Percentiles rank a stretch among this genome's conserved stretches.
These are phyloP conservation scores for Cochlearia excelsa DNA, from an alignment of 345 rosid species.

Conservation along the genomic window DNA sequence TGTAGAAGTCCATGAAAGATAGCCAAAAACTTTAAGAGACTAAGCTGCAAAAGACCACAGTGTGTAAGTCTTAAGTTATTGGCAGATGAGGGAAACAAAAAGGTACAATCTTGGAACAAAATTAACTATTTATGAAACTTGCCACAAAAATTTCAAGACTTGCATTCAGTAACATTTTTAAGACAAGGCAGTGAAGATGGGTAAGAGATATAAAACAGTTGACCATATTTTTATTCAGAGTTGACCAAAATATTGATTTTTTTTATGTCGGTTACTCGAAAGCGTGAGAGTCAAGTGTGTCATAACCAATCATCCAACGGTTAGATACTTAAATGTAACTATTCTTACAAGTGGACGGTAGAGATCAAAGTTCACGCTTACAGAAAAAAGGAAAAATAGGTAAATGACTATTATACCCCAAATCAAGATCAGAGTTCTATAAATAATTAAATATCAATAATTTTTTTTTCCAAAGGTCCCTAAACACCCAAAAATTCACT, in stretches of 20 bases:
- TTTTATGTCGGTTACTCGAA: background rate
- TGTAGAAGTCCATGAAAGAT: slow-evolving; percentile 13
- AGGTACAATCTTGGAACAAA: slow-evolving; percentile 24
- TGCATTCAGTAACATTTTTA: slow-evolving; percentile 5
- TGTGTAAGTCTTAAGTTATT: background rate
- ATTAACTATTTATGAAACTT: slow-evolving; percentile 23
- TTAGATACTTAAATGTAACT: too few species aligned
- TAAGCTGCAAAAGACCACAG: background rate
- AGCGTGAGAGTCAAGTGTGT: background rate
- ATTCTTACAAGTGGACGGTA: too few species aligned
- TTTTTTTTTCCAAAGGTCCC: too few species aligned
- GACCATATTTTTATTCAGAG: slow-evolving; percentile 14
- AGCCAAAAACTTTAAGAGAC: slow-evolving; percentile 12
- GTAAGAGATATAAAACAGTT: slow-evolving; percentile 27
- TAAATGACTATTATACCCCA: too few species aligned
- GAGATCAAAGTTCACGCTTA: too few species aligned
- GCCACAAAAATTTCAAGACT: background rate
- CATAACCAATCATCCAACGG: too few species aligned
- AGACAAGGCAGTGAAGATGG: slow-evolving; percentile 9
- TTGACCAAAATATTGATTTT: too few species aligned
- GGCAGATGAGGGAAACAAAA: slow-evolving; percentile 14
- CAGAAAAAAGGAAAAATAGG: too few species aligned
- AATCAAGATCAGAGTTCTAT: too few species aligned
- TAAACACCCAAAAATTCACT: too few species aligned
- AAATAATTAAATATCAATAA: too few species aligned